A percentile compares a stretch with the other conserved stretches of the same genome.
Conservation (phyloP, 768 basidiomycete species). For the Hericium coralloides region DNA sequence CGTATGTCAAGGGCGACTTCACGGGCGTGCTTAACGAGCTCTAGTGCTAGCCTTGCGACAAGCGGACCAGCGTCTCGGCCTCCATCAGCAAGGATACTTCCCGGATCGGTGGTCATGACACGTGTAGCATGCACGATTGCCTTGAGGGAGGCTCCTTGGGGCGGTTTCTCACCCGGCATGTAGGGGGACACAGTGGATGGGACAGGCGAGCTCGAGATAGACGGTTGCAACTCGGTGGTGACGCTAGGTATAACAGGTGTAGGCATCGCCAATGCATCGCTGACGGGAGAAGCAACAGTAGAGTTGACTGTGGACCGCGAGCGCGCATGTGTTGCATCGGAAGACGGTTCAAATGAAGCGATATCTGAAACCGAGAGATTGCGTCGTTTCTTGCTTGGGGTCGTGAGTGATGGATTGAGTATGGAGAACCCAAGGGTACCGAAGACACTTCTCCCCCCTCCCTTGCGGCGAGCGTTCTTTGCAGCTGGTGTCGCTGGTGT, state of each 20-base stretch:
- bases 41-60: conserved; percentile 55
- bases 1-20: conserved; percentile 46
- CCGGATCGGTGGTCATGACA: conserved; percentile 76
- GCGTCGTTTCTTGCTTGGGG: conserved; percentile 12
- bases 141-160: conserved; percentile 58
- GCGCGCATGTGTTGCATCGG: not conserved
- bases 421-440: conserved; percentile 64
- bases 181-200: conserved; percentile 13
- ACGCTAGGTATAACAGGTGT: conserved; percentile 5
- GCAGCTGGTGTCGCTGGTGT: conserved; percentile 3
- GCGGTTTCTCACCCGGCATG: conserved; percentile 19
- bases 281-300: conserved; percentile 6
- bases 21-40: conserved; percentile 58
- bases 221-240: conserved; percentile 11
- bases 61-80: conserved; percentile 54
- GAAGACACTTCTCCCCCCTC: conserved; percentile 53
- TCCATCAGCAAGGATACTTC: conserved; percentile 65
- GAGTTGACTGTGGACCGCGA: not conserved
- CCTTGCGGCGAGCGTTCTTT: conserved; percentile 28
- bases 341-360: not conserved
- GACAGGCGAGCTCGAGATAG: not conserved
- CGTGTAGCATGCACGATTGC: conserved; percentile 79
- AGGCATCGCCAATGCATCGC: conserved; percentile 3
- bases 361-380: conserved; percentile 3
- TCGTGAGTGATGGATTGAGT: conserved; percentile 35